A percentile compares a stretch with the other conserved stretches of the same genome.
phyloP scores from a whole-genome alignment of 495 filamentous ascomycete species.

The Mytilinidion resinicola region DNA sequence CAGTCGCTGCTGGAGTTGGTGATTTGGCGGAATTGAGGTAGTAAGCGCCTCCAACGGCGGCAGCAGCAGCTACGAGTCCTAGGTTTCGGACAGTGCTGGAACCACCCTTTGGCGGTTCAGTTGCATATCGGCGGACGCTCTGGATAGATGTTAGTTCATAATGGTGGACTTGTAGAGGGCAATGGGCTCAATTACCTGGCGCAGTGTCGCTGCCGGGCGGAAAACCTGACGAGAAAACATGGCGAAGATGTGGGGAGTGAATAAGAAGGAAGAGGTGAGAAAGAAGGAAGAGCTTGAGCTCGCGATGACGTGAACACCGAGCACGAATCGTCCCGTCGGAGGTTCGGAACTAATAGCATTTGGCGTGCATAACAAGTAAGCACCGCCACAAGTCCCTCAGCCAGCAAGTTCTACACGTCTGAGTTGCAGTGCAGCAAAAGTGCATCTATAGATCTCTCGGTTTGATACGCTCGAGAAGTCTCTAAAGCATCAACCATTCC shows the following conservation, averaged over 20 bases:
- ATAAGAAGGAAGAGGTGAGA: neutral
- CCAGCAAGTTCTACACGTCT: no score
- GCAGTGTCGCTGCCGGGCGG: constrained; percentile 27
- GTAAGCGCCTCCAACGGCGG: constrained; percentile 29
- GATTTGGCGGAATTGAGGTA: constrained; percentile 12
- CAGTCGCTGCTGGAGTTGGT: constrained; percentile 16
- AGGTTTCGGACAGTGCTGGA: constrained; percentile 26
- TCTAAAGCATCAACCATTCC: no score
- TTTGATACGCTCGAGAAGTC: no score
- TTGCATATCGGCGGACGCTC: constrained; percentile 40
- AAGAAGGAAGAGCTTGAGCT: no score
- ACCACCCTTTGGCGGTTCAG: constrained; percentile 29
- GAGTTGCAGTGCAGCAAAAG: no score
- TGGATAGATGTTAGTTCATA: constrained; percentile 12
- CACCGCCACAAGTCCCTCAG: no score
- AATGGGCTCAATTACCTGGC: constrained; percentile 20
- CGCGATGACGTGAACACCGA: no score
- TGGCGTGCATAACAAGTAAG: no score
- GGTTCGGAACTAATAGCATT: no score
- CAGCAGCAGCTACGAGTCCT: constrained; percentile 19
- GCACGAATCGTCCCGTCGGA: no score
- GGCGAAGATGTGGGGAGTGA: neutral
- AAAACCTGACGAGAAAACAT: constrained; percentile 34
- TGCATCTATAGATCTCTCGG: no score
- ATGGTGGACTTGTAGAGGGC: constrained; percentile 9